Evolutionary conservation across 345 rosid species (phyloP), one percentile per base, ranked within the genome.

Genomic region (Euphorbia lathyris): DNA sequence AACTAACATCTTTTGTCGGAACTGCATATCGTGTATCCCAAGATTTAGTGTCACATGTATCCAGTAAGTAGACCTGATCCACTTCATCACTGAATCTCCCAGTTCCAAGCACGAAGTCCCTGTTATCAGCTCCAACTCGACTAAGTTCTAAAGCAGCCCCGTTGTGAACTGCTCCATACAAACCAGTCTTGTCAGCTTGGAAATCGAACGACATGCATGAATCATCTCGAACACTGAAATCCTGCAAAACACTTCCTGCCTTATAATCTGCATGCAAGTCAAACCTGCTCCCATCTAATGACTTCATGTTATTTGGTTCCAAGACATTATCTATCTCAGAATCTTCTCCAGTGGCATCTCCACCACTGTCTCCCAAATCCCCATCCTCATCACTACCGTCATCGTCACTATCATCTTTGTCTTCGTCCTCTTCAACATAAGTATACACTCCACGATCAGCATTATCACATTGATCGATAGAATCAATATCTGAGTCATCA

Each of bases 401-500:
- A 11, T 75, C 71, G n/a, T 67, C 78, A 34, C 72, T 83, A 52
- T 58, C 72, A 11, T 55, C 69, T 42, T 73, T 81, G 27, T 70
- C 65, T 20, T 63, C 68, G 17, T 64, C 57, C n/a, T 71, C 71
- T 43, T 61, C 68, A 20, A 22, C 74, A 27, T 67, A 63, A 17
- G 47, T 69, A 25, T 79, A 77, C 40, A 66, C 62, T 53, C 52
- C 65, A 58, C 64, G 30, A 17, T 72, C 72, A 30, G 71, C 73
- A 17, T 38, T 60, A 51, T 77, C 78, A 73, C 38, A 68, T 68
- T 71, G 80, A 68, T 67, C 76, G 61, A 70, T 77, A 69, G 84
- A 88, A 74, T 85, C 87, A 2, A 81, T 67, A n/a, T 74, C 88
- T 59, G 92, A 83, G 68, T 84, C 88, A 27, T 84, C 87, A 30